phyloP scores from a whole-genome alignment of 2,329 filamentous ascomycete species.

The Macrophomina phaseolina region DNA sequence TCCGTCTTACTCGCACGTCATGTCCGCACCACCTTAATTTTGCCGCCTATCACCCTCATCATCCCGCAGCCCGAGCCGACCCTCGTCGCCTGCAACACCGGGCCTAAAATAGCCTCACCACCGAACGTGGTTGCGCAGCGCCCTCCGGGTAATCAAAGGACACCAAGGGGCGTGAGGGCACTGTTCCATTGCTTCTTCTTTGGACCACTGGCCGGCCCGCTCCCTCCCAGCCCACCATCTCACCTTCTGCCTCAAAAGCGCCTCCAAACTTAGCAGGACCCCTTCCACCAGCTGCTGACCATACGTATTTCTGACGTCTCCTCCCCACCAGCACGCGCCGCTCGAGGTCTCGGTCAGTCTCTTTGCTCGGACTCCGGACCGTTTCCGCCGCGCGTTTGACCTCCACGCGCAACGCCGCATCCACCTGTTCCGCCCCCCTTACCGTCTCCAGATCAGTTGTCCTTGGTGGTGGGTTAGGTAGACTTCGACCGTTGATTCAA shows the following conservation, averaged over 20 bases:
- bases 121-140: not conserved
- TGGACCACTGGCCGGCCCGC: not conserved
- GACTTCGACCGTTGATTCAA: too few species aligned
- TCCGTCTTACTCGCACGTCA: conserved; percentile 20
- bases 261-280: not conserved
- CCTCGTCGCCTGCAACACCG: not conserved
- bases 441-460: too few species aligned
- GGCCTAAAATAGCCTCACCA: not conserved
- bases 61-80: not conserved
- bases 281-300: not conserved
- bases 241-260: not conserved
- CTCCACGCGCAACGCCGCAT: not conserved
- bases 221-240: not conserved
- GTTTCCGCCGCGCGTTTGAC: not conserved
- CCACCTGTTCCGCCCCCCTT: not conserved
- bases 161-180: not conserved
- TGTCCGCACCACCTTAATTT: conserved; percentile 10
- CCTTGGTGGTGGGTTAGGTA: too few species aligned
- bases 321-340: not conserved
- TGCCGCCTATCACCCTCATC: not conserved
- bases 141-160: not conserved
- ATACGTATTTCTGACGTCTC: conserved; percentile 2
- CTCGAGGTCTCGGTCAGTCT: not conserved
- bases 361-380: not conserved
- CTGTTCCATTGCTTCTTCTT: not conserved